Percentiles rank a stretch among this genome's conserved stretches.
Evolutionary conservation across 306 rosid species (phyloP).

Genomic region (Cicer arietinum): DNA sequence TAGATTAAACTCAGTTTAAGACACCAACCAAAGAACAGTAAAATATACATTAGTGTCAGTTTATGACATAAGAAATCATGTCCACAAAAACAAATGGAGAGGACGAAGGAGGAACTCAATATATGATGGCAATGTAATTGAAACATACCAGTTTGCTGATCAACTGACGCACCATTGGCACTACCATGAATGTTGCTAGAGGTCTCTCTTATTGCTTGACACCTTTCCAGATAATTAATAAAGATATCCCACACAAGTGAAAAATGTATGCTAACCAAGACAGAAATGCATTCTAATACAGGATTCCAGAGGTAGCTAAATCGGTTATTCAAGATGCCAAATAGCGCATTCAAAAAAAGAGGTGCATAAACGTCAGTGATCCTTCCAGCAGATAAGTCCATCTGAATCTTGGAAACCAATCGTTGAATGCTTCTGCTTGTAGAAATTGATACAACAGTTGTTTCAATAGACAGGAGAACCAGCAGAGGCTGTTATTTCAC

Average conservation of each 20-base stretch:
- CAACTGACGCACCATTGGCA: slow-evolving; percentile 42
- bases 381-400: slow-evolving; percentile 70
- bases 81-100: not conserved
- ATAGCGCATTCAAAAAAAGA: slow-evolving; percentile 69
- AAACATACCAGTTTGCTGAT: slow-evolving; percentile 61
- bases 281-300: slow-evolving; percentile 78
- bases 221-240: slow-evolving; percentile 54
- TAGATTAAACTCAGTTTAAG: slow-evolving; percentile 25
- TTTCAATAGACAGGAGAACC: slow-evolving; percentile 76
- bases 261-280: slow-evolving; percentile 61
- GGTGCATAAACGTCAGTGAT: slow-evolving; percentile 63
- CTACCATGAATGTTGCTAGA: slow-evolving; percentile 48
- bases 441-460: slow-evolving; percentile 72
- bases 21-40: slow-evolving; percentile 29
- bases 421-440: slow-evolving; percentile 73
- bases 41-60: not conserved
- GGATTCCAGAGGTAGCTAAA: slow-evolving; percentile 81
- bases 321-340: slow-evolving; percentile 80
- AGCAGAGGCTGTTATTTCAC: slow-evolving; percentile 68
- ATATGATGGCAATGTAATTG: slow-evolving; percentile 24
- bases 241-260: slow-evolving; percentile 66
- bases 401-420: slow-evolving; percentile 80
- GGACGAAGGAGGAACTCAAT: slow-evolving; percentile 2
- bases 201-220: slow-evolving; percentile 52
- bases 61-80: not conserved